A percentile compares a stretch with the other conserved stretches of the same genome.
Conservation (phyloP, 352 stramenopile genomes). For the Phytophthora rubi region DNA sequence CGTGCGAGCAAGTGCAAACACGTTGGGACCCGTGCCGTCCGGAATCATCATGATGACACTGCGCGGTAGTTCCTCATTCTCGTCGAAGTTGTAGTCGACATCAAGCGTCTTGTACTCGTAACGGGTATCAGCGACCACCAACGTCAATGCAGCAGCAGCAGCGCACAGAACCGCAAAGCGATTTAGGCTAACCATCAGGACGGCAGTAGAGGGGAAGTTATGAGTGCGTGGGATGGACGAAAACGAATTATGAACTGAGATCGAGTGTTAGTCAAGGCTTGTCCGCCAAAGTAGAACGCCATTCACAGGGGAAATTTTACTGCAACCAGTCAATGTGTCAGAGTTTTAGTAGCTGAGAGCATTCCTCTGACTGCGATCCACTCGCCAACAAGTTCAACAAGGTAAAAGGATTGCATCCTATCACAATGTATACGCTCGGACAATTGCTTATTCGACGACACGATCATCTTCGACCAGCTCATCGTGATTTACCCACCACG, state of each 20-base stretch:
- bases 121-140: slow-evolving; percentile 31
- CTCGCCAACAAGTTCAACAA: background rate
- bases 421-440: slow-evolving; percentile 3
- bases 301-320: background rate
- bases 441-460: background rate
- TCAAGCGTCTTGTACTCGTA: slow-evolving; percentile 75
- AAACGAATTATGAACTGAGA: background rate
- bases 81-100: slow-evolving; percentile 65
- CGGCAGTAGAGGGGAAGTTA: background rate
- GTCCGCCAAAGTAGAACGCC: background rate
- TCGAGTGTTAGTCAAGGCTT: background rate
- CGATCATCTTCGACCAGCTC: background rate
- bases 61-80: slow-evolving; percentile 47
- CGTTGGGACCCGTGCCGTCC: slow-evolving; percentile 67
- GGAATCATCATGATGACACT: slow-evolving; percentile 82
- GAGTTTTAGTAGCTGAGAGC: background rate
- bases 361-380: background rate
- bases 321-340: background rate
- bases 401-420: background rate
- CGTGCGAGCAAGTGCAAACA: slow-evolving; percentile 64
- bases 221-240: background rate
- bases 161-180: slow-evolving; percentile 23
- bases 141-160: slow-evolving; percentile 26
- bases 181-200: slow-evolving; percentile 42
- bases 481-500: background rate